Evolutionary conservation across 129 eudicot species (phyloP).

Genomic region (Pulicaria dysenterica): DNA sequence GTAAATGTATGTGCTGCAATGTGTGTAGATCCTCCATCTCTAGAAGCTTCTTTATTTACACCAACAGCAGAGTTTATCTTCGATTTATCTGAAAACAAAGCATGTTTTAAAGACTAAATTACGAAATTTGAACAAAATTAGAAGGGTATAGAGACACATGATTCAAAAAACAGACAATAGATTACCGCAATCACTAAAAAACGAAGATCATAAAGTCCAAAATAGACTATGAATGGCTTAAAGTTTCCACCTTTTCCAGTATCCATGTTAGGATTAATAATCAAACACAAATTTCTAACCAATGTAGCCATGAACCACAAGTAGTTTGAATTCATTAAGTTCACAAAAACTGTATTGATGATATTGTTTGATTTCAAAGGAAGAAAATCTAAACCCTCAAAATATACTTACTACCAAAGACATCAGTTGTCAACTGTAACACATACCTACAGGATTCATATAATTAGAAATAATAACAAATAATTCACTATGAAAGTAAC

Average conservation of each 20-base stretch:
- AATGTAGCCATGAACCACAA: not conserved
- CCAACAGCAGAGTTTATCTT: slow-evolving; percentile 49
- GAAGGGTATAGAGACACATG: not conserved
- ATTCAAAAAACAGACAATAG: slow-evolving; percentile 10
- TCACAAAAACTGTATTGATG: not conserved
- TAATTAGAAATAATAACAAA: slow-evolving; percentile 28
- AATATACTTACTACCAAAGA: slow-evolving; percentile 19
- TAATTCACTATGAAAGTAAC: slow-evolving; percentile 20
- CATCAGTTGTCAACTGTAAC: not conserved
- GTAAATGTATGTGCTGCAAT: slow-evolving; percentile 90
- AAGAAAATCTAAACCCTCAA: slow-evolving; percentile 20
- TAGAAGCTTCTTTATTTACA: slow-evolving; percentile 55
- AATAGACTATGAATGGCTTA: slow-evolving; percentile 25
- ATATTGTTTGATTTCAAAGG: slow-evolving; percentile 8
- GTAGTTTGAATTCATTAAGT: not conserved
- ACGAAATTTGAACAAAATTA: not conserved
- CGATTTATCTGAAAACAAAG: slow-evolving; percentile 51
- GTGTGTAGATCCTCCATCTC: slow-evolving; percentile 73
- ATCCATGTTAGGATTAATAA: slow-evolving; percentile 14
- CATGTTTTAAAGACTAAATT: not conserved
- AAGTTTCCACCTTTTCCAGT: slow-evolving; percentile 30
- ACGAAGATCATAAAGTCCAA: slow-evolving; percentile 10
- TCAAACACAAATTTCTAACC: slow-evolving; percentile 7
- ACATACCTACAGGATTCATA: slow-evolving; percentile 8
- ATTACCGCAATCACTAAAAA: slow-evolving; percentile 15